phyloP scores from a whole-genome alignment of 75 land plant species.

The Cunninghamia lanceolata region DNA sequence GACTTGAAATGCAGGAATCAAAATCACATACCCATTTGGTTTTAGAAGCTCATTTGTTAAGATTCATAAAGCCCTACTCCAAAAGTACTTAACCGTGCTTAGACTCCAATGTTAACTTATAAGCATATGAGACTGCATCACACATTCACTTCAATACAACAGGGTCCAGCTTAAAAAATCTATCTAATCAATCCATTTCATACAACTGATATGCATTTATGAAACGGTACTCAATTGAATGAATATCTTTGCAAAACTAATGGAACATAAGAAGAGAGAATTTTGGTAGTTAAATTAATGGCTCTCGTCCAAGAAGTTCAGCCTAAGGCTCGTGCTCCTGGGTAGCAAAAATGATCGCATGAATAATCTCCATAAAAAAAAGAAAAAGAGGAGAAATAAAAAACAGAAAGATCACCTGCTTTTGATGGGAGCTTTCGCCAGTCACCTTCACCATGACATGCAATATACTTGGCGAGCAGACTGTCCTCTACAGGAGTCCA shows the following conservation, averaged over 20 bases:
- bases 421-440: background rate
- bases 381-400: no score
- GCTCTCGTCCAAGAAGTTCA: no score
- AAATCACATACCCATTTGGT: no score
- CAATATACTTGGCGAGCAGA: slow-evolving; percentile 17
- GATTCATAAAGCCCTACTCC: background rate
- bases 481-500: slow-evolving; percentile 31
- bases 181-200: background rate
- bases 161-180: background rate
- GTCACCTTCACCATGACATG: slow-evolving; percentile 5
- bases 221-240: background rate
- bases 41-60: background rate
- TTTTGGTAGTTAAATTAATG: no score
- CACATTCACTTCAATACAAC: background rate
- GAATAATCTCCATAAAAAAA: no score
- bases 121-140: no score
- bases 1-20: no score
- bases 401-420: slow-evolving; percentile 3
- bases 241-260: background rate
- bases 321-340: no score
- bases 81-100: no score
- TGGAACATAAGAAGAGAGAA: background rate
- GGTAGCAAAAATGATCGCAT: no score
- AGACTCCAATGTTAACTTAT: no score
- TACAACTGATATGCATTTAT: background rate